Evolutionary conservation across 306 rosid genomes (phyloP).

Genomic region (Malus sieversii): DNA sequence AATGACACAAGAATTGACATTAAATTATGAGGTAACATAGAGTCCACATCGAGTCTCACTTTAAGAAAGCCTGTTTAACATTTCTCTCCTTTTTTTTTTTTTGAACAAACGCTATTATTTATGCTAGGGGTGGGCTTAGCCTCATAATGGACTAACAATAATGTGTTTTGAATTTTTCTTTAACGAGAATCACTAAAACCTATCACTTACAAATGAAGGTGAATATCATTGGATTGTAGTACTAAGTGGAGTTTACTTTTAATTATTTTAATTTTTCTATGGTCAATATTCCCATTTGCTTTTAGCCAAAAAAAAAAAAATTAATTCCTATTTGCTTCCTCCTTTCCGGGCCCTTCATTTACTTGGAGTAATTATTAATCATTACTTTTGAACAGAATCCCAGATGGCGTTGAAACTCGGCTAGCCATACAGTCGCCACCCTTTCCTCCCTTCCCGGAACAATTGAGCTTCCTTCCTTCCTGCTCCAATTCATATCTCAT

Average conservation of each 20-base stretch:
- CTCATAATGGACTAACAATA: no score
- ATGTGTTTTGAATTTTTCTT: no score
- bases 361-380: background rate
- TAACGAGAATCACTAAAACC: no score
- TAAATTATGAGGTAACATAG: no score
- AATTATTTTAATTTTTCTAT: background rate
- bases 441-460: background rate
- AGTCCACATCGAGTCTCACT: no score
- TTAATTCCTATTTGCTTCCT: background rate
- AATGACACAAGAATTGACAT: no score
- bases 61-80: no score
- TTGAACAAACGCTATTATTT: no score
- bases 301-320: background rate
- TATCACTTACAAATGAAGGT: fast-evolving
- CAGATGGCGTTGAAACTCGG: conserved; percentile 26
- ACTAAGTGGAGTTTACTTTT: fast-evolving
- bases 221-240: no score
- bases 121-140: no score
- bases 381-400: background rate
- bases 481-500: background rate
- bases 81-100: no score
- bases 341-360: background rate
- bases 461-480: background rate
- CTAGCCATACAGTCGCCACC: conserved; percentile 3
- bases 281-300: background rate